Conservation (phyloP, 108 stramenopile species). For the Conticribra guillardii region DNA sequence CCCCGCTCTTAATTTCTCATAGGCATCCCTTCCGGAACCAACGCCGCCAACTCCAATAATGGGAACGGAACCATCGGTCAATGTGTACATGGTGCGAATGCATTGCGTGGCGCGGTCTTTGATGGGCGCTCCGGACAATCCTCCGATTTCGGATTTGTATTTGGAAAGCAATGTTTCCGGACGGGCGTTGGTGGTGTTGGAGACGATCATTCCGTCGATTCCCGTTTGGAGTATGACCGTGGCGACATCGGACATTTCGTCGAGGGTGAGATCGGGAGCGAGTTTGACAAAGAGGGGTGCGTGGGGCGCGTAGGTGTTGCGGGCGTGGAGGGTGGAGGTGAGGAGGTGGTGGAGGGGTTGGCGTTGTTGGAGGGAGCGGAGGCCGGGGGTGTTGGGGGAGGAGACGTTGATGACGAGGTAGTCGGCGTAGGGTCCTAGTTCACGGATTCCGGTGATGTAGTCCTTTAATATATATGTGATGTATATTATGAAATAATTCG, state of each 20-base stretch:
- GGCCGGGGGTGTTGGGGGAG: constrained; percentile 93
- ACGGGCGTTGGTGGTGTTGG: constrained; percentile 89
- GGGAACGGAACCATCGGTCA: constrained; percentile 82
- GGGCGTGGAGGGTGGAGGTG: constrained; percentile 55
- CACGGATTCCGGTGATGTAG: constrained; percentile 77
- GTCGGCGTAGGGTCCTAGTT: constrained; percentile 89
- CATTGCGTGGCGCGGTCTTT: constrained; percentile 80
- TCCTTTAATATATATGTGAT: constrained; percentile 51
- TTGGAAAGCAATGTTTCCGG: constrained; percentile 59
- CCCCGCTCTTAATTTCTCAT: constrained; percentile 92
- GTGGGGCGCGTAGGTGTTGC: constrained; percentile 49
- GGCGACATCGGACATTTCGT: constrained; percentile 83
- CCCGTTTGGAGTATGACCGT: constrained; percentile 55
- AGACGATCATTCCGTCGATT: constrained; percentile 93
- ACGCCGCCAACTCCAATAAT: constrained; percentile 97
- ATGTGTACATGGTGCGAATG: constrained; percentile 78
- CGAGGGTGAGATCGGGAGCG: constrained; percentile 87
- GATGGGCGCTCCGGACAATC: constrained; percentile 90
- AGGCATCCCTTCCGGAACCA: constrained; percentile 82
- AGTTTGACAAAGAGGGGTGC: constrained; percentile 94
- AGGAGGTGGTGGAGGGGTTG: constrained; percentile 69
- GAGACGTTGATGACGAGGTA: constrained; percentile 95
- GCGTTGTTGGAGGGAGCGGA: constrained; percentile 81
- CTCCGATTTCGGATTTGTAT: constrained; percentile 75
- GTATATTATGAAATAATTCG: background rate